Base-by-base conservation (phyloP, 2,329 filamentous ascomycete genomes). In the Eutypella sp. region DNA sequence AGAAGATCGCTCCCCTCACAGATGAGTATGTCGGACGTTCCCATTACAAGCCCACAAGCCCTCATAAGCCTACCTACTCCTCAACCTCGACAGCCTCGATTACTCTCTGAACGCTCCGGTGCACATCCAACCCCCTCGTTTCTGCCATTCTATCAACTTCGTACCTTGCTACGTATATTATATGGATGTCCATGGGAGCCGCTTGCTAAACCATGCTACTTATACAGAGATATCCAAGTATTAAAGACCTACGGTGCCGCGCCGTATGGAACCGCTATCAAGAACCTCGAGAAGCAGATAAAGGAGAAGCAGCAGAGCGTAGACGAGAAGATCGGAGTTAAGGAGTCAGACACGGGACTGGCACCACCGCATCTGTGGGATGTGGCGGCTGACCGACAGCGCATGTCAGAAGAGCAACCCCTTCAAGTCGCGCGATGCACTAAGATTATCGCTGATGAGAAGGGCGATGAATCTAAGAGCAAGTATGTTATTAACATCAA, bases 401-500 rank as follows among this genome's bases (percentile, higher is more conserved):
- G 93, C 63, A 99, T 99, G 93, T 84, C 85, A 53, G 93, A 99
- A 72, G 93, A 99, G 72, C 93, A 99, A 63, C 93, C 93, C 37
- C 80, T 97, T 59, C 93, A 99, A 72, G 93, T 99, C 53, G 93
- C 93, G 55, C 81, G 93, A 63, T 99, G 93, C 78, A 99, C 93
- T 49, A 99, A 99, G 79, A 99, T 99, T 68, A 99, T 99, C 58
- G 84, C 90, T 50, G 92, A 97, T 64, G 91, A 96, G 67, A 92
- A 93, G 71, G 36, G 36, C 10, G 91, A 97, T 66, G 78, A 89
- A 50, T 88, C 95, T 53, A 99, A 99, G 81, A 95, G 87, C 82
- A 99, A 97, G 83, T 99, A 99, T 75, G 91, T 99, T 62, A 99
- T 99, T 79, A 99, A 99, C 71, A 92, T 99, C 59, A 99, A 99